phyloP scores from a whole-genome alignment of 2,329 filamentous ascomycete species.

The Colletotrichum godetiae region DNA sequence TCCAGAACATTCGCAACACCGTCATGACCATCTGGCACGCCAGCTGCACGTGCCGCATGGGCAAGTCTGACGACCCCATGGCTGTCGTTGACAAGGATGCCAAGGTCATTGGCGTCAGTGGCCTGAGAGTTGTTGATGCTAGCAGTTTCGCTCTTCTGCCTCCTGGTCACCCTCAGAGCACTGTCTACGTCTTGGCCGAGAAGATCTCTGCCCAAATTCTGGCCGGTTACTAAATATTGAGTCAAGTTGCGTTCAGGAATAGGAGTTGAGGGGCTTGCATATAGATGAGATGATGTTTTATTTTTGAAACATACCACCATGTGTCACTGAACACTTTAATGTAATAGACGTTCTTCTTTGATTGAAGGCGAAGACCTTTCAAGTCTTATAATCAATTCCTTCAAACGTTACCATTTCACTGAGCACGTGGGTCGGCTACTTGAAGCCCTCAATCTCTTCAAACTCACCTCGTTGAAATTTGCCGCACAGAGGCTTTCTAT shows the following conservation, averaged over 20 bases:
- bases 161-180: conserved; percentile 40
- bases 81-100: conserved; percentile 46
- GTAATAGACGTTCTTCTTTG: background rate
- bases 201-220: conserved; percentile 42
- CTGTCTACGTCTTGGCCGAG: conserved; percentile 40
- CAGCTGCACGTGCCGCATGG: conserved; percentile 65
- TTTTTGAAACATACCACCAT: background rate
- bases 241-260: background rate
- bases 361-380: background rate
- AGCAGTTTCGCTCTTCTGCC: conserved; percentile 42
- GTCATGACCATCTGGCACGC: conserved; percentile 65
- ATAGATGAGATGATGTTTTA: background rate
- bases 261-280: background rate
- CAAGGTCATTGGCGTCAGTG: conserved; percentile 43
- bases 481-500: no score
- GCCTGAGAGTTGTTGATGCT: conserved; percentile 46
- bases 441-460: no score
- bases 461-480: no score
- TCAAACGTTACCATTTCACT: no score
- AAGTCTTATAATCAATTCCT: no score
- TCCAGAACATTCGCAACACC: conserved; percentile 43
- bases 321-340: background rate
- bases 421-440: no score
- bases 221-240: conserved; percentile 49
- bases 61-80: conserved; percentile 45